Evolutionary conservation across 768 basidiomycete genomes (phyloP).

Genomic region (Pleurotus ostreatus): DNA sequence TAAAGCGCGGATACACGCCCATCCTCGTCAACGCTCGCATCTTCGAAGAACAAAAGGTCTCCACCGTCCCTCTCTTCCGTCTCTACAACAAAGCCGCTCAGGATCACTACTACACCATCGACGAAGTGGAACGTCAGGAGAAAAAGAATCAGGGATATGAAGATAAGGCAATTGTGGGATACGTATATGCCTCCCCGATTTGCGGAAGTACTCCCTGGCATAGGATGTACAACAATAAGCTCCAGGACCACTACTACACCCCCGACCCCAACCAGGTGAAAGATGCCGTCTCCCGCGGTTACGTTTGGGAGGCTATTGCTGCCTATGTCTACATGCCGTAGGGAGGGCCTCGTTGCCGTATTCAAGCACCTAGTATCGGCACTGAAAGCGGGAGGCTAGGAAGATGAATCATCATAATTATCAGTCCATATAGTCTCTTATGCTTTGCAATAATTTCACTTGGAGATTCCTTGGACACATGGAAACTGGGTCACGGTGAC

Average conservation of each 20-base stretch:
- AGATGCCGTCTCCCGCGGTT: background rate
- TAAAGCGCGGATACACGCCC: background rate
- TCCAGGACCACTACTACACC: slow-evolving; percentile 2
- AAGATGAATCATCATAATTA: too few species aligned
- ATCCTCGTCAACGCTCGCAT: slow-evolving; percentile 9
- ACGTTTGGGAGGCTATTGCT: background rate
- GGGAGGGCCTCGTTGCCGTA: background rate
- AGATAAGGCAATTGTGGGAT: slow-evolving; percentile 7
- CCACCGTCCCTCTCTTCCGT: slow-evolving; percentile 13
- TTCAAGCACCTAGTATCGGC: too few species aligned
- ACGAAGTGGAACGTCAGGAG: slow-evolving; percentile 6
- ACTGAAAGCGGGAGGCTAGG: too few species aligned
- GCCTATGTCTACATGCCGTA: slow-evolving; percentile 6
- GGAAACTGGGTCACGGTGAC: too few species aligned
- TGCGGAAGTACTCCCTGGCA: slow-evolving; percentile 4
- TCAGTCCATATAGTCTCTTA: too few species aligned
- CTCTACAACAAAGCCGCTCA: slow-evolving; percentile 8
- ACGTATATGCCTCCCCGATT: slow-evolving; percentile 8
- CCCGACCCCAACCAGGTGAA: background rate
- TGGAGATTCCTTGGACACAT: too few species aligned
- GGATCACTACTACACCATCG: slow-evolving; percentile 13
- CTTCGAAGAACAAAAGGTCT: slow-evolving; percentile 9
- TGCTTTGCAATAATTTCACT: too few species aligned
- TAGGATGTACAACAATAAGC: background rate
- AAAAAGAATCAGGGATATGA: slow-evolving; percentile 5